phyloP scores from a whole-genome alignment of 768 basidiomycete genomes.

The Lactarius sanguifluus region DNA sequence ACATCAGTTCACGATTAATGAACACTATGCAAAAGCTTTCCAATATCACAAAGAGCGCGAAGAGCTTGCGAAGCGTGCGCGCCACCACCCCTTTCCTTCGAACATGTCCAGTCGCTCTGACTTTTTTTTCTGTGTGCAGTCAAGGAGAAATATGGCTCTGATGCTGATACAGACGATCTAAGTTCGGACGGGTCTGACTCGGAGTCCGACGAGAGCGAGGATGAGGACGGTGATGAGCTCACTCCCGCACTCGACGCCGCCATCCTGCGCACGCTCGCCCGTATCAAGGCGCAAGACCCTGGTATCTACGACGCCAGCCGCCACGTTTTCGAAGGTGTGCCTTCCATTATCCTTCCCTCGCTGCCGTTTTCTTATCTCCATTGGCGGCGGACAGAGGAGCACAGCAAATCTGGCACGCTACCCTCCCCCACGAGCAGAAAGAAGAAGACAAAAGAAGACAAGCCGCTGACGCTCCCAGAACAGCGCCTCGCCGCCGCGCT shows the following conservation, averaged over 20 bases:
- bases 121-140: slow-evolving; percentile 45
- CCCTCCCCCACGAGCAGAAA: slow-evolving; percentile 31
- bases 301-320: slow-evolving; percentile 73
- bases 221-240: slow-evolving; percentile 92
- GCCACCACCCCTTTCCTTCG: no score
- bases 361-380: background rate
- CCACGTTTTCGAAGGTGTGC: slow-evolving; percentile 77
- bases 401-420: slow-evolving; percentile 45
- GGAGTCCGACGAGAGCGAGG: slow-evolving; percentile 80
- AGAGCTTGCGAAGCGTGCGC: slow-evolving; percentile 74
- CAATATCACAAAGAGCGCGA: slow-evolving; percentile 82
- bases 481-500: slow-evolving; percentile 66
- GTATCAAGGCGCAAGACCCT: slow-evolving; percentile 81
- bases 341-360: background rate
- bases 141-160: slow-evolving; percentile 85
- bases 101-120: background rate
- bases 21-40: slow-evolving; percentile 79
- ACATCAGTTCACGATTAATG: slow-evolving; percentile 64
- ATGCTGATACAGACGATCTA: slow-evolving; percentile 54
- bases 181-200: slow-evolving; percentile 50
- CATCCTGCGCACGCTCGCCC: slow-evolving; percentile 84
- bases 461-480: slow-evolving; percentile 75
- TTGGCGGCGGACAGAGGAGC: slow-evolving; percentile 56
- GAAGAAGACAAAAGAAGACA: slow-evolving; percentile 61
- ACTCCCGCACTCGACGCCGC: slow-evolving; percentile 93